Conservation (phyloP, 768 basidiomycete genomes). For the Lyophyllum atratum region DNA sequence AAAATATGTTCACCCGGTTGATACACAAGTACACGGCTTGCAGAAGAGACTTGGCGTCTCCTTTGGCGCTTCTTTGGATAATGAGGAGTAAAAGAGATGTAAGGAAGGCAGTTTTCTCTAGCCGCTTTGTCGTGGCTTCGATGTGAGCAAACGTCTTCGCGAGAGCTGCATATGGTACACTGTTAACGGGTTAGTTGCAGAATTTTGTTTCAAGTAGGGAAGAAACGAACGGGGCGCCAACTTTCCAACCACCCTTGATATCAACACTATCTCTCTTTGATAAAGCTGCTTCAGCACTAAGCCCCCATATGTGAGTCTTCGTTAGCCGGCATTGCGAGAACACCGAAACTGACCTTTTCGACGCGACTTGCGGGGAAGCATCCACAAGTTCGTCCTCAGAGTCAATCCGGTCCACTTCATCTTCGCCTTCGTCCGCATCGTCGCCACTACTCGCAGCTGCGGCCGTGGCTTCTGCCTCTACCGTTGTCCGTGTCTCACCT, state of each 20-base stretch:
- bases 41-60: conserved; percentile 73
- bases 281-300: conserved; percentile 70
- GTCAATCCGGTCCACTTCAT: conserved; percentile 31
- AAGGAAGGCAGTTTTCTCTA: conserved; percentile 88
- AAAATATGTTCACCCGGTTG: conserved; percentile 68
- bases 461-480: conserved; percentile 21
- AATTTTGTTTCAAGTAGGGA: neutral
- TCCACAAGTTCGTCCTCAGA: conserved; percentile 30
- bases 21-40: conserved; percentile 96
- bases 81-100: conserved; percentile 90
- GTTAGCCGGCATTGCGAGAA: neutral
- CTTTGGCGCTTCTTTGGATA: conserved; percentile 80
- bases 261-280: conserved; percentile 69
- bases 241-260: conserved; percentile 80
- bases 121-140: conserved; percentile 91
- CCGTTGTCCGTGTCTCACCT: conserved; percentile 31
- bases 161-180: conserved; percentile 93
- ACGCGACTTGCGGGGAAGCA: conserved; percentile 44
- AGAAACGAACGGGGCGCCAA: conserved; percentile 72
- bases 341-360: conserved; percentile 57
- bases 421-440: conserved; percentile 37
- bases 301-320: neutral
- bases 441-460: conserved; percentile 20
- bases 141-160: conserved; percentile 87
- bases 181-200: conserved; percentile 27